Conservation (phyloP, 2,329 filamentous ascomycete species). For the Talaromyces pinophilus region DNA sequence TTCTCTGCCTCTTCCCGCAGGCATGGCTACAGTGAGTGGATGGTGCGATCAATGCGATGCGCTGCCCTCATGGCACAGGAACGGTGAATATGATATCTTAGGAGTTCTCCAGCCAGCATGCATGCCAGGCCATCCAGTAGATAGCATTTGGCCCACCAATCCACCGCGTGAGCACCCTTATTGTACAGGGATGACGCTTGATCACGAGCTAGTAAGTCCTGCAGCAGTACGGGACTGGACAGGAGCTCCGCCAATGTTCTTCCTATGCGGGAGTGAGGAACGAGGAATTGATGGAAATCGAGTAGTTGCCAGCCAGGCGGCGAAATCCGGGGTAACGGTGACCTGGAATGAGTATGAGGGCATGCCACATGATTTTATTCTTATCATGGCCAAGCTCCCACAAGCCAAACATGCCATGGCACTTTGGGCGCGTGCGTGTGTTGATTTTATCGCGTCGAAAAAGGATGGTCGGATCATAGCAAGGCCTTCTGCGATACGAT, state of each 20-base stretch:
- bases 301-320: constrained; percentile 17
- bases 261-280: constrained; percentile 17
- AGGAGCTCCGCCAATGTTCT: constrained; percentile 19
- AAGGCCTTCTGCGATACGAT: constrained; percentile 5
- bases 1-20: constrained; percentile 12
- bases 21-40: constrained; percentile 14
- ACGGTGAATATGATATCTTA: constrained; percentile 17
- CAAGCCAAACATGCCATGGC: constrained; percentile 18
- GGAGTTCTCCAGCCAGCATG: constrained; percentile 19
- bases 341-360: constrained; percentile 20
- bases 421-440: constrained; percentile 12
- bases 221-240: constrained; percentile 18
- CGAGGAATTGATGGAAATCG: constrained; percentile 19
- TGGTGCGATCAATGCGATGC: constrained; percentile 20
- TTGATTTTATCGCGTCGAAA: not conserved
- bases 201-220: constrained; percentile 17
- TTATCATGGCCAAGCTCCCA: constrained; percentile 11
- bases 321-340: constrained; percentile 7
- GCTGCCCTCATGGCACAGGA: constrained; percentile 16
- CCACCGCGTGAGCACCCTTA: constrained; percentile 20
- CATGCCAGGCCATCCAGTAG: constrained; percentile 18
- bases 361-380: constrained; percentile 17
- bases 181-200: constrained; percentile 10
- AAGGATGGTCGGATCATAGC: not conserved
- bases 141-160: constrained; percentile 18